phyloP scores from a whole-genome alignment of 768 basidiomycete genomes.

The Trametes cingulata region DNA sequence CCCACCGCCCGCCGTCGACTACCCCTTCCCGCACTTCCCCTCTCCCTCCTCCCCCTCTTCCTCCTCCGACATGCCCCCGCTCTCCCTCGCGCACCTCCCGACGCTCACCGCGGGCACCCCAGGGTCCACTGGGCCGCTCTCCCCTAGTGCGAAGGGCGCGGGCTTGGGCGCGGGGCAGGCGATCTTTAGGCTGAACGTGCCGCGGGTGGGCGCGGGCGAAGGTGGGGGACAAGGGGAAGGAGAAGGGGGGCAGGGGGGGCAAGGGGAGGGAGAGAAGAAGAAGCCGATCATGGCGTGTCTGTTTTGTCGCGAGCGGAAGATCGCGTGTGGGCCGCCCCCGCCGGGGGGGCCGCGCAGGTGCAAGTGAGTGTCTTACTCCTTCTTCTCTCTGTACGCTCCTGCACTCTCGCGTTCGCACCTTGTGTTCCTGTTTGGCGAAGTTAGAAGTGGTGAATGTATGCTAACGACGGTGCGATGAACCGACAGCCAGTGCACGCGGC shows the following conservation, averaged over 20 bases:
- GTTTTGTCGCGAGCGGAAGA: conserved; percentile 53
- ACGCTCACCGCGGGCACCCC: not conserved
- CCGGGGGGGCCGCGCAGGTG: conserved; percentile 40
- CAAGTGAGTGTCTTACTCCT: conserved; percentile 40
- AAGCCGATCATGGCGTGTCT: conserved; percentile 49
- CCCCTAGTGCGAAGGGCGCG: not conserved
- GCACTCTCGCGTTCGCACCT: too few relatives aligned
- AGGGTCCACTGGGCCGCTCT: not conserved
- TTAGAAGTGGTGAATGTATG: too few relatives aligned
- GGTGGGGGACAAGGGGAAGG: not conserved
- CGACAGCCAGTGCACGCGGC: conserved; percentile 47
- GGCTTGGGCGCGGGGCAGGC: conserved; percentile 18
- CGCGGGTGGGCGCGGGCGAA: not conserved
- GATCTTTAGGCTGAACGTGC: conserved; percentile 26
- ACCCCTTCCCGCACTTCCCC: conserved; percentile 22
- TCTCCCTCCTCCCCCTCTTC: not conserved
- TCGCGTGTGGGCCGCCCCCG: conserved; percentile 48
- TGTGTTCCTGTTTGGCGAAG: too few relatives aligned
- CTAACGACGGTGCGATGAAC: not conserved
- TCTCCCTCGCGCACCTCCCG: not conserved
- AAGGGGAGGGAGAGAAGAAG: conserved; percentile 37
- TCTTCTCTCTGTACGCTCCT: not conserved
- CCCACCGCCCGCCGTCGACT: conserved; percentile 17
- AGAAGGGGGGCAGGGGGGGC: not conserved
- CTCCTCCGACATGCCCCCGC: not conserved